These are phyloP conservation scores for Colletotrichum caudatum DNA, from an alignment of 2,329 filamentous ascomycete genomes.

Conservation along the genomic window DNA sequence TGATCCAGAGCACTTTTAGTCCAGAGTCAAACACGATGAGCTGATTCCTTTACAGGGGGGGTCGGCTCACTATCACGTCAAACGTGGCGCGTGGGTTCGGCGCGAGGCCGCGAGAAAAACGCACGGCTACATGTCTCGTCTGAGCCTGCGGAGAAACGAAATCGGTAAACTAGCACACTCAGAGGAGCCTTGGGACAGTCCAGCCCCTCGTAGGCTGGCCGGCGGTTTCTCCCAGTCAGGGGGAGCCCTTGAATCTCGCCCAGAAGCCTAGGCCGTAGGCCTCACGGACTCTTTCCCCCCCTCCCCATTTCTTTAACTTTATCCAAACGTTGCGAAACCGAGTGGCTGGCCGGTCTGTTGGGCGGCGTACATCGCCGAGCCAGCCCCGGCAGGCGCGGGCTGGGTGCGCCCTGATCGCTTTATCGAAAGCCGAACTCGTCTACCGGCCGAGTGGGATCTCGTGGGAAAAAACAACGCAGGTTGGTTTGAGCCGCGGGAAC, in stretches of 20 bases:
- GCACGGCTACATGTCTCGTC: not conserved
- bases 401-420: constrained; percentile 14
- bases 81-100: not conserved
- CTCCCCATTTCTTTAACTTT: not conserved
- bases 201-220: not conserved
- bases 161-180: not conserved
- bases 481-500: constrained; percentile 4
- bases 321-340: constrained; percentile 18
- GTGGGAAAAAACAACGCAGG: constrained; percentile 2
- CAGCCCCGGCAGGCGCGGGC: constrained; percentile 7
- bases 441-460: not conserved
- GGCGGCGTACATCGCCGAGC: constrained; percentile 1
- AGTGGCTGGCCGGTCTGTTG: not conserved
- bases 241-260: constrained; percentile 3
- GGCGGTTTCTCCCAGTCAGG: not conserved
- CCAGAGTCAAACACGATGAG: not conserved
- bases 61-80: not conserved
- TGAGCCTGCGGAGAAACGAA: not conserved
- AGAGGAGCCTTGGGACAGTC: not conserved
- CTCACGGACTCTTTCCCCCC: not conserved
- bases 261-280: not conserved
- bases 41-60: not conserved
- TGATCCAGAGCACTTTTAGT: not conserved
- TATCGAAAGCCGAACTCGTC: constrained; percentile 3
- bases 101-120: not conserved